These are phyloP conservation scores for Diaporthe batatas DNA, from an alignment of 2,329 filamentous ascomycete genomes.

Conservation along the genomic window DNA sequence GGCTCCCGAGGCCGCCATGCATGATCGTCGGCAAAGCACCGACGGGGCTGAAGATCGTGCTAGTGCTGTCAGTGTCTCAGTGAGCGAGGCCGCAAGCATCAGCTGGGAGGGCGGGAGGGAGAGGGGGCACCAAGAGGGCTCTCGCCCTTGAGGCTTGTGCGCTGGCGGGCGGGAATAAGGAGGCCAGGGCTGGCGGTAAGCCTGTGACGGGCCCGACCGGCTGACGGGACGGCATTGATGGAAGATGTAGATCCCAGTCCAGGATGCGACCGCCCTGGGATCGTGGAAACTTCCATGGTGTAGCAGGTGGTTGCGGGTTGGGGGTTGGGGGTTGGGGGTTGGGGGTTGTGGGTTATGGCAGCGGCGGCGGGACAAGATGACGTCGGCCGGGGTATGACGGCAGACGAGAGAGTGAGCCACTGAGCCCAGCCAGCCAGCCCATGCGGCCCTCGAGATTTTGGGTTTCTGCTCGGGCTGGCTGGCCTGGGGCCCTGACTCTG, in stretches of 20 bases:
- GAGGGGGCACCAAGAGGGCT: not conserved
- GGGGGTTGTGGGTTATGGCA: not conserved
- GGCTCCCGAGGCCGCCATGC: not conserved
- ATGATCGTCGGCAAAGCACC: slow-evolving; percentile 17
- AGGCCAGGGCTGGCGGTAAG: slow-evolving; percentile 3
- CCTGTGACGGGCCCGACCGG: slow-evolving; percentile 25
- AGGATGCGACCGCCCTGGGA: slow-evolving; percentile 26
- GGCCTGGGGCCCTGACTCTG: not conserved
- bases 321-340: too few relatives aligned
- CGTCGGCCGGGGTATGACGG: slow-evolving; percentile 22
- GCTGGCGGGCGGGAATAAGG: not conserved
- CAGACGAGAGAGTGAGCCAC: not conserved
- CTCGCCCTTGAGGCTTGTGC: slow-evolving; percentile 26
- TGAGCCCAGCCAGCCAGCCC: too few relatives aligned
- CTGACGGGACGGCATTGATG: slow-evolving; percentile 32
- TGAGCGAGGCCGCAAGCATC: slow-evolving; percentile 18
- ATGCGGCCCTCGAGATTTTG: not conserved
- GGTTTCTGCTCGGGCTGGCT: slow-evolving; percentile 26
- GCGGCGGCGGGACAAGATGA: slow-evolving; percentile 17
- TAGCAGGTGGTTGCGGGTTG: slow-evolving; percentile 13
- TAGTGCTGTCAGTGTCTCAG: slow-evolving; percentile 7
- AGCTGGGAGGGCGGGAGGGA: too few relatives aligned
- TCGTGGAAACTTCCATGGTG: slow-evolving; percentile 30
- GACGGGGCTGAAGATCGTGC: slow-evolving; percentile 29
- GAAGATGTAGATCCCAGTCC: slow-evolving; percentile 21